These are phyloP conservation scores for Aspergillus luchuensis DNA, from an alignment of 2,329 filamentous ascomycete genomes.

Conservation along the genomic window DNA sequence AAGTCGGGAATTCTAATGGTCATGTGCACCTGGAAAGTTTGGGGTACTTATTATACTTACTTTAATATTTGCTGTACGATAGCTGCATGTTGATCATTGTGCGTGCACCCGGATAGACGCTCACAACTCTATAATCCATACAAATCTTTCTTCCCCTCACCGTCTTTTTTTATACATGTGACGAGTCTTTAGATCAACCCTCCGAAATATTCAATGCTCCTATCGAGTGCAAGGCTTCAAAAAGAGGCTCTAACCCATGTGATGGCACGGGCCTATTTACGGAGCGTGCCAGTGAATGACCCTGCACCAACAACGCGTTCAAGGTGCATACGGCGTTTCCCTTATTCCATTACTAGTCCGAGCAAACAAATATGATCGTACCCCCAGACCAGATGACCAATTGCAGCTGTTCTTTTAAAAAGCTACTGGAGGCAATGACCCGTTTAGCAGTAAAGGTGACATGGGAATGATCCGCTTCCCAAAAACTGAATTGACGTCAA, in stretches of 20 bases:
- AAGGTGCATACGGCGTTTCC: background rate
- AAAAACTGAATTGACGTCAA: background rate
- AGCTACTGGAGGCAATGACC: background rate
- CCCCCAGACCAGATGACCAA: background rate
- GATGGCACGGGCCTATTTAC: background rate
- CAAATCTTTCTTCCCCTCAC: constrained; percentile 1
- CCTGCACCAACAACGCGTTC: background rate
- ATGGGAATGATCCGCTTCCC: background rate
- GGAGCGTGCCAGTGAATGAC: background rate
- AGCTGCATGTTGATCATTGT: constrained; percentile 3
- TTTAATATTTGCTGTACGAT: background rate
- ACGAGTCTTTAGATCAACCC: constrained; percentile 1
- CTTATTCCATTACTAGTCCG: background rate
- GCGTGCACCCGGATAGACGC: background rate
- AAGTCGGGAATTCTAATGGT: constrained; percentile 68
- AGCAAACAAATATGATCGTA: background rate
- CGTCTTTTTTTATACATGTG: constrained; percentile 12
- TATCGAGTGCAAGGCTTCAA: background rate
- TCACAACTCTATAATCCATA: constrained; percentile 1
- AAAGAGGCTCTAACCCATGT: background rate
- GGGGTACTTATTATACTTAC: background rate
- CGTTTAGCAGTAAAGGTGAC: background rate
- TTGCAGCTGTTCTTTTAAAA: background rate
- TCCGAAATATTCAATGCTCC: background rate
- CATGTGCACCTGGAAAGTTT: background rate